Conservation (phyloP, 306 rosid genomes). For the Hippophae rhamnoides region DNA sequence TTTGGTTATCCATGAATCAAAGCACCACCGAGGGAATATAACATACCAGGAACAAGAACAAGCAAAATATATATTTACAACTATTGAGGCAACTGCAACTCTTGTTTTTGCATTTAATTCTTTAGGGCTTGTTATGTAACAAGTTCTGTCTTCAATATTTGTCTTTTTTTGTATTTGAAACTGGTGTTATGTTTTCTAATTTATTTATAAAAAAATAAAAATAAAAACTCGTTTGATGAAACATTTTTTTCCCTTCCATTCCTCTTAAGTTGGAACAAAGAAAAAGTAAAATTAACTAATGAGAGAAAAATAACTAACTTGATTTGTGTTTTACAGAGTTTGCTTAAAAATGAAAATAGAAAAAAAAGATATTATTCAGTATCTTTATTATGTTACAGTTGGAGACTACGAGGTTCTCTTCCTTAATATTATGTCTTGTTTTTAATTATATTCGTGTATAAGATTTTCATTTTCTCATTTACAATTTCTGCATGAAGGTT, state of each 20-base stretch:
- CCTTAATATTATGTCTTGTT: constrained; percentile 5
- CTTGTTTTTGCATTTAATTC: constrained; percentile 65
- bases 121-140: neutral
- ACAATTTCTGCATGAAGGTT: constrained; percentile 41
- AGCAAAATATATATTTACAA: constrained; percentile 76
- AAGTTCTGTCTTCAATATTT: too few relatives aligned
- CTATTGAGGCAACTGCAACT: constrained; percentile 79
- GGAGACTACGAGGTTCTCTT: constrained; percentile 1
- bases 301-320: too few relatives aligned
- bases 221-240: too few relatives aligned
- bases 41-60: constrained; percentile 48
- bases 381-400: neutral
- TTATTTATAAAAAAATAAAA: too few relatives aligned
- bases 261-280: too few relatives aligned
- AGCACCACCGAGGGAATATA: constrained; percentile 65
- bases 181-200: too few relatives aligned
- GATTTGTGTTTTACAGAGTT: too few relatives aligned
- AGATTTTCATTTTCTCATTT: neutral
- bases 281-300: too few relatives aligned
- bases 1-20: constrained; percentile 42
- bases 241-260: too few relatives aligned
- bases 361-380: too few relatives aligned
- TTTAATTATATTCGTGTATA: neutral
- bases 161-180: too few relatives aligned
- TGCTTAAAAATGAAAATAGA: too few relatives aligned